Conservation (phyloP, 1,284 basidiomycete genomes). For the Puccinia novopanici region DNA sequence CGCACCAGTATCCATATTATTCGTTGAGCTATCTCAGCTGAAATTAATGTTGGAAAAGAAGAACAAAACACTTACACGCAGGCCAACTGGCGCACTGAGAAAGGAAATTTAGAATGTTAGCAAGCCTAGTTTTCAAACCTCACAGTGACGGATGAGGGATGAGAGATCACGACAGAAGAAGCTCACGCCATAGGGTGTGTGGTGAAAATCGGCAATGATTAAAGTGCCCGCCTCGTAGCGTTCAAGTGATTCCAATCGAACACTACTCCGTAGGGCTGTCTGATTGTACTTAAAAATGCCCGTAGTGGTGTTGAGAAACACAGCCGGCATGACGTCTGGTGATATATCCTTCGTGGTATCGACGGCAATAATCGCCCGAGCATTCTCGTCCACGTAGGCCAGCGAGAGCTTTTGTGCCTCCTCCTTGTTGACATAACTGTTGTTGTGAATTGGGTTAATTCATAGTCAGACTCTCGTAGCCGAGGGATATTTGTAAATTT, state of each 20-base stretch:
- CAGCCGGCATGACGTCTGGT: conserved; percentile 15
- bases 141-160: background rate
- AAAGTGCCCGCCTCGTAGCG: conserved; percentile 12
- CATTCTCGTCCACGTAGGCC: conserved; percentile 27
- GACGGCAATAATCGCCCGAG: conserved; percentile 29
- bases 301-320: conserved; percentile 22
- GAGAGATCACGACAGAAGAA: background rate
- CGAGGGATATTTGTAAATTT: background rate
- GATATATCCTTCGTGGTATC: conserved; percentile 20
- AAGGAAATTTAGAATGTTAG: background rate
- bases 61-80: conserved; percentile 28
- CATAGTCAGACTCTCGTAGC: background rate
- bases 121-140: background rate
- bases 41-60: background rate
- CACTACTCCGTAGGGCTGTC: conserved; percentile 22
- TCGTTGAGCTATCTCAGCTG: background rate
- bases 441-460: background rate
- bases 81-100: conserved; percentile 37
- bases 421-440: conserved; percentile 29
- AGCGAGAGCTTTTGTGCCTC: background rate
- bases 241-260: conserved; percentile 38
- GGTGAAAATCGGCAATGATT: conserved; percentile 38
- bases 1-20: background rate
- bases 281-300: conserved; percentile 25
- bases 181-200: conserved; percentile 31